Conservation (phyloP, 805 yeast species). For the Candida dendrica region DNA sequence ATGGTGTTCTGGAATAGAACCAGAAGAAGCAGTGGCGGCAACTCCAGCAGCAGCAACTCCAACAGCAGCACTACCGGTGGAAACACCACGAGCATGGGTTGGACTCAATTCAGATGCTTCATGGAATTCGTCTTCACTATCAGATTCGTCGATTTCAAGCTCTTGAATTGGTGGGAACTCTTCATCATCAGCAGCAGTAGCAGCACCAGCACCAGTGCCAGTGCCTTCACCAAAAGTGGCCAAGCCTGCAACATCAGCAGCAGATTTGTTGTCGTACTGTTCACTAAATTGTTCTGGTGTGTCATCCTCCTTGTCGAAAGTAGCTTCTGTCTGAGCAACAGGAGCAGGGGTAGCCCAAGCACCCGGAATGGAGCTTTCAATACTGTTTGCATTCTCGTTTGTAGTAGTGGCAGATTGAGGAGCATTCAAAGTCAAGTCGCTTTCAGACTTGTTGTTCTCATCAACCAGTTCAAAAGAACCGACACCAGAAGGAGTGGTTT, state of each 20-base stretch:
- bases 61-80: constrained; percentile 12
- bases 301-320: neutral
- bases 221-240: constrained; percentile 38
- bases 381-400: constrained; percentile 10
- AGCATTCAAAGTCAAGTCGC: constrained; percentile 8
- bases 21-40: neutral
- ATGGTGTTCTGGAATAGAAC: neutral
- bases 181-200: constrained; percentile 21
- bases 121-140: constrained; percentile 32
- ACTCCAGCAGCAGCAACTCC: constrained; percentile 2
- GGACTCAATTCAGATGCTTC: constrained; percentile 31
- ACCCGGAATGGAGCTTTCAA: constrained; percentile 23
- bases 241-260: constrained; percentile 46
- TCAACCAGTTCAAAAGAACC: constrained; percentile 21
- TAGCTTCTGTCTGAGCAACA: neutral
- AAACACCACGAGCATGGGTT: constrained; percentile 11
- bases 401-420: constrained; percentile 1
- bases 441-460: constrained; percentile 13
- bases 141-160: constrained; percentile 45
- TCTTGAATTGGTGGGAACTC: constrained; percentile 63
- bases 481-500: constrained; percentile 10
- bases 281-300: constrained; percentile 6
- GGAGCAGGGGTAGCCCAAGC: constrained; percentile 14
- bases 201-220: constrained; percentile 23
- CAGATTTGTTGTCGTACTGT: constrained; percentile 39